Percentiles rank a stretch among this genome's conserved stretches.
Conservation (phyloP, 1,284 basidiomycete species). For the Ustilago loliicola region DNA sequence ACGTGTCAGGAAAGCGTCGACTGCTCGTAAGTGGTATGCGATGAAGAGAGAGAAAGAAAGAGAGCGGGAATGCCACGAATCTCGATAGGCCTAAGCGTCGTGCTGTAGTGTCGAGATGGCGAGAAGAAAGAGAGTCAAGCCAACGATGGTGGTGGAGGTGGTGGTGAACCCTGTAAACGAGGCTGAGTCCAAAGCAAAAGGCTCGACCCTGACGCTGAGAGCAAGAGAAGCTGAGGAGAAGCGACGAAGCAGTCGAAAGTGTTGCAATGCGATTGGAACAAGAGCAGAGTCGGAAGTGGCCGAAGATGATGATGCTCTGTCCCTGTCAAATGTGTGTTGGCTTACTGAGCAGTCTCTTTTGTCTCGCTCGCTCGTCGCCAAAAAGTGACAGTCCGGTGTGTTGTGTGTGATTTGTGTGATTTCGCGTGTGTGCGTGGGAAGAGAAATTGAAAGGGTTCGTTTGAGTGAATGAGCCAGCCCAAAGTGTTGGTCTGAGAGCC, state of each 20-base stretch:
- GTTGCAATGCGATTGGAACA: neutral
- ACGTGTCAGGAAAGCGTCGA: neutral
- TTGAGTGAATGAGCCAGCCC: neutral
- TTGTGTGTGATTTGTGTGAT: neutral
- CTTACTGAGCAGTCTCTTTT: neutral
- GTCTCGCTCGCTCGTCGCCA: neutral
- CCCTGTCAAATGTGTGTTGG: neutral
- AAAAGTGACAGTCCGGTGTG: neutral
- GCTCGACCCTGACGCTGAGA: conserved; percentile 1
- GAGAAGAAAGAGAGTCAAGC: neutral
- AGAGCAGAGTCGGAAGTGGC: conserved; percentile 10
- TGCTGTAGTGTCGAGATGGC: neutral
- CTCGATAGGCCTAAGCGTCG: neutral
- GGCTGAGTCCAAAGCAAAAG: conserved; percentile 7
- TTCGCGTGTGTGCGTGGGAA: neutral
- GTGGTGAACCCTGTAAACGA: neutral
- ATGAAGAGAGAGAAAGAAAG: neutral
- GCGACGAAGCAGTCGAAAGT: neutral
- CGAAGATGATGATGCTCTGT: neutral
- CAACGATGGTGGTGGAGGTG: neutral
- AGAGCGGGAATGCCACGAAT: neutral
- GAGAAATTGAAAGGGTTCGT: neutral
- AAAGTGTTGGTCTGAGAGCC: conserved; percentile 4
- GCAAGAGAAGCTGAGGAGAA: neutral
- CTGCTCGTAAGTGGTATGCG: neutral